Base-by-base conservation (phyloP, 257 asterid genomes). In the Handroanthus guayacan region DNA sequence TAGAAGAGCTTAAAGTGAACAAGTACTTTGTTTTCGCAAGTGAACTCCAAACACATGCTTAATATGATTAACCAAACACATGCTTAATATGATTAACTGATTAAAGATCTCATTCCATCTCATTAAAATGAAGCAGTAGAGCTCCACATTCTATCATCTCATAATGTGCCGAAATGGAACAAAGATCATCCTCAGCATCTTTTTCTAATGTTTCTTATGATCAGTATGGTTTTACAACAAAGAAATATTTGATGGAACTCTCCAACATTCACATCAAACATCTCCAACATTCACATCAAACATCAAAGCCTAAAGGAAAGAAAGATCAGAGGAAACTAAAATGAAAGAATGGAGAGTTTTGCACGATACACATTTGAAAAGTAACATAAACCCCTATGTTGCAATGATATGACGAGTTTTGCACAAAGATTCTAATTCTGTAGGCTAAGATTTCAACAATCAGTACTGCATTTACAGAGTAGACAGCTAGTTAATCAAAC, bases 401-500 rank as follows among this genome's bases (percentile, higher is more conserved):
- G 31, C 31, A 45, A 41, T 51, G 31, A 11, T 36, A 41, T 50
- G 47, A 63, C 5, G 1, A 20, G 38, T 10, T 37, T 38, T 20
- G 9, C 39, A 41, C 3, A 37, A 39, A 31, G 20, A 68, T 47
- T 9, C 43, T 31, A 71, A 20, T 39, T 44, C 34, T 43, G 25
- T 37, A 20, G 44, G 57, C 31, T 47, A 62, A 17, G 69, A 36
- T 16, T 34, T 63, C 9, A 66, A 66, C 58, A 57, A n/a, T 20
- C 69, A 65, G 67, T 45, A 61, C 44, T 48, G 14, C 60, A 62
- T 38, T 44, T 47, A 58, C 18, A 58, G 65, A 60, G 5, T 38
- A 37, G 78, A 37, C 57, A 11, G 57, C 57, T 43, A 72, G 63
- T 73, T 47, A 9, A 47, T 48, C 14, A 58, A 58, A 31, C 20